These are phyloP conservation scores for Cryptosporidium andersoni DNA, from an alignment of 169 alveolate species.

Conservation along the genomic window DNA sequence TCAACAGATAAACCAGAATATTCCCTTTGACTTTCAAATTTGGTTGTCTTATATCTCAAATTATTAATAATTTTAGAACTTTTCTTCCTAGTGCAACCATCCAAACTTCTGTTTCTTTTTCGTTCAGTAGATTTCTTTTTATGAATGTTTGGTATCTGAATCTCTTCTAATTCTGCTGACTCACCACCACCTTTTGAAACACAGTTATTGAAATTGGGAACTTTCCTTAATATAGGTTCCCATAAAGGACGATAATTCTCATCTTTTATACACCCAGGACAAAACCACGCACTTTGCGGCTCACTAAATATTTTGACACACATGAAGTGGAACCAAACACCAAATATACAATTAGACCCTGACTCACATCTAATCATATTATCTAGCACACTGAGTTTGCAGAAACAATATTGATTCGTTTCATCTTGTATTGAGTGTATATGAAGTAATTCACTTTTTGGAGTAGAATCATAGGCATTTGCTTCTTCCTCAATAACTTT, in stretches of 20 bases:
- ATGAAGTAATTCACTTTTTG: constrained; percentile 21
- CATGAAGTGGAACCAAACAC: constrained; percentile 62
- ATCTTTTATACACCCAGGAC: constrained; percentile 51
- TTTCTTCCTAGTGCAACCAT: constrained; percentile 39
- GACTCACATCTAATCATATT: constrained; percentile 68
- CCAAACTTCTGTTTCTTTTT: constrained; percentile 28
- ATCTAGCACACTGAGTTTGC: constrained; percentile 63
- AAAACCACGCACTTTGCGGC: constrained; percentile 65
- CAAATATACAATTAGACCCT: constrained; percentile 52
- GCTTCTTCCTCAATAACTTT: constrained; percentile 60
- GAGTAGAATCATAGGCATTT: constrained; percentile 10
- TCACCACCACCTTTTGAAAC: not conserved
- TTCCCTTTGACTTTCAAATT: too few relatives aligned
- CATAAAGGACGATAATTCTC: constrained; percentile 65
- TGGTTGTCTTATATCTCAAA: too few relatives aligned
- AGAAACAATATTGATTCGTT: constrained; percentile 42
- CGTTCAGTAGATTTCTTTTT: not conserved
- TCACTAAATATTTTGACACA: constrained; percentile 47
- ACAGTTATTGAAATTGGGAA: not conserved
- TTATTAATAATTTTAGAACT: constrained; percentile 14
- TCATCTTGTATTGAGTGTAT: constrained; percentile 41
- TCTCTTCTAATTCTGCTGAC: not conserved
- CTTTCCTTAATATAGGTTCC: constrained; percentile 38
- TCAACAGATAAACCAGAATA: too few relatives aligned
- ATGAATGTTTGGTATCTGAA: too few relatives aligned